Conservation (phyloP, 768 basidiomycete species). For the Cystofilobasidium macerans region DNA sequence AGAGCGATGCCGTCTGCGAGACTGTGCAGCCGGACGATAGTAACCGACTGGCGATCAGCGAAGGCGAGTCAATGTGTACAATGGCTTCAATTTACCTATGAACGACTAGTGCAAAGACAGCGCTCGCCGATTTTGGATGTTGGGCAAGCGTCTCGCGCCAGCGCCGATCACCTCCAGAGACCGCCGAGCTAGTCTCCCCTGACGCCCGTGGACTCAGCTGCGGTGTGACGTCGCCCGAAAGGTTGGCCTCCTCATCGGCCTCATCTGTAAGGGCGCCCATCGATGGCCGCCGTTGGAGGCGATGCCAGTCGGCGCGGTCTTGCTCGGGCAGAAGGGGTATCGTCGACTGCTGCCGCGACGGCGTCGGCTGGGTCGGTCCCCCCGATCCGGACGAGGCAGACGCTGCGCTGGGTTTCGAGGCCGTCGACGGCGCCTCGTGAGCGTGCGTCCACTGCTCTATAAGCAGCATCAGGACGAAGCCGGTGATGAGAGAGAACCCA, state of each 20-base stretch:
- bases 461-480: constrained; percentile 35
- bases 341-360: constrained; percentile 30
- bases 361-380: too few relatives aligned
- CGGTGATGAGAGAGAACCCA: constrained; percentile 27
- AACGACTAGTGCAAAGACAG: constrained; percentile 73
- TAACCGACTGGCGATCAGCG: background rate
- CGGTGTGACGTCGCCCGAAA: background rate
- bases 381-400: too few relatives aligned
- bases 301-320: constrained; percentile 39
- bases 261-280: constrained; percentile 39
- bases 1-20: constrained; percentile 86
- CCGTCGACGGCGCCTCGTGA: constrained; percentile 21
- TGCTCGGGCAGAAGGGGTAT: constrained; percentile 38
- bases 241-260: background rate
- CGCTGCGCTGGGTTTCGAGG: too few relatives aligned
- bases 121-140: constrained; percentile 18
- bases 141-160: background rate
- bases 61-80: background rate
- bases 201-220: background rate
- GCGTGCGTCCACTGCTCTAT: constrained; percentile 21
- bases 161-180: too few relatives aligned
- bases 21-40: constrained; percentile 1
- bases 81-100: constrained; percentile 44
- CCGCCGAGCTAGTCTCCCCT: background rate
- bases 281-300: constrained; percentile 8